Base-by-base conservation (phyloP, 2,329 filamentous ascomycete species). In the Penicillium expansum region DNA sequence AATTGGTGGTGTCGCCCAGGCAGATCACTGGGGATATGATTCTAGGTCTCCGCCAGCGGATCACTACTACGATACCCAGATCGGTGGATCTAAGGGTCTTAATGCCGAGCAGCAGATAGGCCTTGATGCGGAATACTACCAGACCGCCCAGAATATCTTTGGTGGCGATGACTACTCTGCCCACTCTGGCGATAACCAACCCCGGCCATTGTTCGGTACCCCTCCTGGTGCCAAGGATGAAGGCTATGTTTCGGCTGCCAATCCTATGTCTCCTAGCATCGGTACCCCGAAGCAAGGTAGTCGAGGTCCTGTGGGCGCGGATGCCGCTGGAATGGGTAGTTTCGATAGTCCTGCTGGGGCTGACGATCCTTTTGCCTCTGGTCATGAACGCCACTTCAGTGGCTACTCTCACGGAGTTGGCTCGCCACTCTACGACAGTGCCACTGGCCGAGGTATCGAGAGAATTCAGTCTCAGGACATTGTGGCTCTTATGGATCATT, bases 401-500 rank as follows among this genome's bases (percentile, higher is more conserved):
- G 92, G 91, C 48, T 88, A 96, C 78, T 97, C 93, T 8, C 91
- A 97, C 69, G 93, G 92, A 44, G 91, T 97, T 83, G 83, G 82
- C 4, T 94, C 92, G 30, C 92, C 93, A 3, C 80, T 97, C 20
- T 97, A 96, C 69, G 94, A 99, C 71, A 87, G 90, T 57, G 84
- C 92, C 4, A 96, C 90, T 1, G 93, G 93, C 51, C 87, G 86
- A 60, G 92, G 92, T 33, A 89, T 96, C 51, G 92, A 97, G 64
- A 84, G 88, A 47, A 97, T 99, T 50, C 89, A 97, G 72, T 96
- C 92, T 44, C 94, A 95, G 76, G 94, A 99, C 69, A 95, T 99
- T 67, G 89, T 99, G 62, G 91, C 93, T 24, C 79, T 99, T 59
- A 99, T 99, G 94, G 93, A 99, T 71, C 94, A 99, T 74, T 86